Evolutionary conservation across 371 early-diverging fungal species (phyloP), one percentile per base, ranked within the genome.

Genomic region (Entomophthora muscae): DNA sequence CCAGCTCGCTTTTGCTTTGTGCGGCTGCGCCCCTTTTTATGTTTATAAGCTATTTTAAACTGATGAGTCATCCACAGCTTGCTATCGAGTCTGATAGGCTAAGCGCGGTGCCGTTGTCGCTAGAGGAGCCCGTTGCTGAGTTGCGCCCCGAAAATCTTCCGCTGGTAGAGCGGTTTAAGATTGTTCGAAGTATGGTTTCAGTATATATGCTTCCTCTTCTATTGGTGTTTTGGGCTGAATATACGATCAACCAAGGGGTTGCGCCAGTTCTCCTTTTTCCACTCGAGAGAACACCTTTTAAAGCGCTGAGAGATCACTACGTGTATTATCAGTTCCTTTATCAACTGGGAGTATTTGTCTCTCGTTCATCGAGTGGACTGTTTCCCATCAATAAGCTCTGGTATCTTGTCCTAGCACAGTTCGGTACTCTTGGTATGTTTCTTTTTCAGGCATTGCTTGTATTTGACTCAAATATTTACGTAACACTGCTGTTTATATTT

Each of bases 171-270:
- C 32, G 42, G 22, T 17, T 61, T 10, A 30, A 33, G 30, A 2
- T 33, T 1, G 61, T 61, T 24, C 7, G 12, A 24, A 24, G n/a
- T 28, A 12, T 73, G 3, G 28, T 75, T 2, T 13, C 63, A 22
- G 71, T 69, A 0, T 76, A 67, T 33, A 76, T 76, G 73, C 21
- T 74, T 1, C 76, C 76, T 0, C 57, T 76, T 30, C 71, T 73
- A 33, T 30, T 74, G 27, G 76, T 76, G 24, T 76, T 68, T 58
- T 67, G 62, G 32, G 71, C 73, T 67, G 77, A 77, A 62, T 77
- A 77, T 59, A 73, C 74, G 2, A 77, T 77, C 73, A 77, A 77
- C 68, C 76, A 77, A 64, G 77, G 77, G 0, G 69, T 77, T 1
- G 60, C 69, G 5, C 76, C 76, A 0, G 71, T 68, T 27, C 59